Evolutionary conservation across 306 rosid genomes (phyloP).

Genomic region (Pachyrhizus erosus): DNA sequence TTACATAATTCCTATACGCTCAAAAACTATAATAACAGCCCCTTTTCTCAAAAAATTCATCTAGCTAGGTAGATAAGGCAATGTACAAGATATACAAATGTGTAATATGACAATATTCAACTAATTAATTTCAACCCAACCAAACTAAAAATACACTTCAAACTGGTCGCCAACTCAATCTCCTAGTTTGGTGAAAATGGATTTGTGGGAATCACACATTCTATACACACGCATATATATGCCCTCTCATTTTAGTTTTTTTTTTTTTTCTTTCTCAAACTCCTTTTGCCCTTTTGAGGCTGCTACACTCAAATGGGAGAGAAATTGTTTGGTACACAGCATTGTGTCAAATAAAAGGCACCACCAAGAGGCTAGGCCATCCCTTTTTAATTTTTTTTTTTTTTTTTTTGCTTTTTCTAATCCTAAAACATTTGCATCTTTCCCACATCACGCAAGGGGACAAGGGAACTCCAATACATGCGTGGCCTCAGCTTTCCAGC

Average conservation of each 20-base stretch:
- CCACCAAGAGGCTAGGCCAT: conserved; percentile 29
- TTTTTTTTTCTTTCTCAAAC: background rate
- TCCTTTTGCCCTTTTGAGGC: conserved; percentile 43
- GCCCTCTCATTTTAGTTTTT: background rate
- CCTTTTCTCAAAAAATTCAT: conserved; percentile 32
- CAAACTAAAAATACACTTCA: conserved; percentile 35
- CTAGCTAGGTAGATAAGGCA: conserved; percentile 41
- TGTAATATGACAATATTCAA: conserved; percentile 34
- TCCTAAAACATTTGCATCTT: conserved; percentile 21
- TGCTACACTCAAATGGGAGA: conserved; percentile 36
- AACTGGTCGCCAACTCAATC: conserved; percentile 27
- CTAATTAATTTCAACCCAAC: conserved; percentile 42
- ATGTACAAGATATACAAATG: conserved; percentile 52
- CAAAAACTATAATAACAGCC: background rate
- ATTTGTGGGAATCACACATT: conserved; percentile 39
- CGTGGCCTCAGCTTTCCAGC: conserved; percentile 64
- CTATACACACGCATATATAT: conserved; percentile 9
- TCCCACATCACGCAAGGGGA: conserved; percentile 48
- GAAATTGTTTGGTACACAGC: conserved; percentile 31
- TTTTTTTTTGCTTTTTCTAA: background rate
- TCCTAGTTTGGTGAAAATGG: conserved; percentile 41
- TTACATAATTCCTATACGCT: background rate
- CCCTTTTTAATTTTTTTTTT: background rate
- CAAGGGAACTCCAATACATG: conserved; percentile 38
- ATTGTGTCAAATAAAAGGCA: conserved; percentile 37